Percentiles rank a stretch among this genome's conserved stretches.
Evolutionary conservation across 225 moss, liverwort and hornwort genomes (phyloP).

Genomic region (Marchantia polymorpha): DNA sequence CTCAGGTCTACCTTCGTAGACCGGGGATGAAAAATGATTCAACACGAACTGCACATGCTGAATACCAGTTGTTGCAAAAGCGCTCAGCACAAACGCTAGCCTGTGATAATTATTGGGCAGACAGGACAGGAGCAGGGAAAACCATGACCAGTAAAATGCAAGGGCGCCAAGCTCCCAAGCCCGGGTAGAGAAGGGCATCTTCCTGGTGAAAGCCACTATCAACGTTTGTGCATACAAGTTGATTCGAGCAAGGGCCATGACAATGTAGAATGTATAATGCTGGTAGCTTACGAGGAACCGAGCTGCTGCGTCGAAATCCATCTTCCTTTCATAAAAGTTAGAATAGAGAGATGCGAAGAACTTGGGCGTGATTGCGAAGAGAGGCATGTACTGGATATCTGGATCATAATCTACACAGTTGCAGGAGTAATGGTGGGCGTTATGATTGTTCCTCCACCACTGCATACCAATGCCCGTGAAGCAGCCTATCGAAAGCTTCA

Average conservation of each 20-base stretch:
- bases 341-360: constrained; percentile 79
- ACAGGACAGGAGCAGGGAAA: constrained; percentile 63
- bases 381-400: constrained; percentile 92
- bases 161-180: constrained; percentile 65
- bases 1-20: constrained; percentile 78
- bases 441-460: constrained; percentile 98
- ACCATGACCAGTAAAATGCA: constrained; percentile 84
- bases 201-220: constrained; percentile 68
- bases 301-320: constrained; percentile 79
- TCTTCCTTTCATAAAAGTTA: constrained; percentile 78
- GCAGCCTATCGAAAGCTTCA: constrained; percentile 72
- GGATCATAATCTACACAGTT: constrained; percentile 95
- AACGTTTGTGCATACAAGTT: constrained; percentile 88
- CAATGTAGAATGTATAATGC: constrained; percentile 92
- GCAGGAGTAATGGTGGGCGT: constrained; percentile 92
- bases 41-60: constrained; percentile 97
- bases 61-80: constrained; percentile 82
- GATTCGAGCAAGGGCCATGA: constrained; percentile 92
- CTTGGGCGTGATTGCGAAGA: constrained; percentile 85
- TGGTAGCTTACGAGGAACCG: constrained; percentile 82
- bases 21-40: constrained; percentile 93
- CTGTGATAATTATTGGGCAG: constrained; percentile 55
- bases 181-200: constrained; percentile 63
- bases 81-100: constrained; percentile 62
- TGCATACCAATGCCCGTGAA: constrained; percentile 93